Percentiles rank a stretch among this genome's conserved stretches.
These are phyloP conservation scores for Pseudognaphalium luteoalbum DNA, from an alignment of 129 eudicot species.

Conservation along the genomic window DNA sequence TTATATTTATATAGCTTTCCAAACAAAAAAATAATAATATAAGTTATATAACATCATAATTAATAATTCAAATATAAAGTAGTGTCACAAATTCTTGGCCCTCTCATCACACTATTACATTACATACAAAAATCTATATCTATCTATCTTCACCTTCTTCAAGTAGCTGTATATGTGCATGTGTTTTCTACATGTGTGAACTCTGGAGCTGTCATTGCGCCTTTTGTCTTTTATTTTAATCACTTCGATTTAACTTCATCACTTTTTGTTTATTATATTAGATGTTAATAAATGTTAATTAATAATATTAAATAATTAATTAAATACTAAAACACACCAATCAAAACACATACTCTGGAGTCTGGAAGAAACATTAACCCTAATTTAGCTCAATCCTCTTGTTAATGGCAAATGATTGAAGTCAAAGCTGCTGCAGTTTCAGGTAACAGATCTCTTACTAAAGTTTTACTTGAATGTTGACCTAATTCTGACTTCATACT, in stretches of 20 bases:
- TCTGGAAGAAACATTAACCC: background rate
- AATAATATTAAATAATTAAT: too few species aligned
- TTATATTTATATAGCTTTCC: too few species aligned
- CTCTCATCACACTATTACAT: background rate
- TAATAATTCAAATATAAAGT: background rate
- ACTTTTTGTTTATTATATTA: background rate
- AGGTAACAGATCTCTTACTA: slow-evolving; percentile 26
- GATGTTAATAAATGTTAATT: too few species aligned
- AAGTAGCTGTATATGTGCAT: background rate
- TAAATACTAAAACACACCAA: background rate
- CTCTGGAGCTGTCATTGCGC: background rate
- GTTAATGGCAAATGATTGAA: slow-evolving; percentile 17
- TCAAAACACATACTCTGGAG: too few species aligned
- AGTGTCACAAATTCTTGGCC: background rate
- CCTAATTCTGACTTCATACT: background rate
- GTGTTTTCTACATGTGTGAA: background rate
- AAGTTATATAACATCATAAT: too few species aligned
- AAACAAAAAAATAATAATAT: too few species aligned
- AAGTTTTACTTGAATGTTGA: background rate
- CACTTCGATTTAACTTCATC: background rate
- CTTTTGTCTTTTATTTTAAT: background rate
- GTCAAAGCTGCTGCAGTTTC: slow-evolving; percentile 10
- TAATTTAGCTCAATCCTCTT: slow-evolving; percentile 10
- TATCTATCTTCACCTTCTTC: background rate
- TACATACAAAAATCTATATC: background rate